Evolutionary conservation across 306 rosid genomes (phyloP).

Genomic region (Castanea crenata): DNA sequence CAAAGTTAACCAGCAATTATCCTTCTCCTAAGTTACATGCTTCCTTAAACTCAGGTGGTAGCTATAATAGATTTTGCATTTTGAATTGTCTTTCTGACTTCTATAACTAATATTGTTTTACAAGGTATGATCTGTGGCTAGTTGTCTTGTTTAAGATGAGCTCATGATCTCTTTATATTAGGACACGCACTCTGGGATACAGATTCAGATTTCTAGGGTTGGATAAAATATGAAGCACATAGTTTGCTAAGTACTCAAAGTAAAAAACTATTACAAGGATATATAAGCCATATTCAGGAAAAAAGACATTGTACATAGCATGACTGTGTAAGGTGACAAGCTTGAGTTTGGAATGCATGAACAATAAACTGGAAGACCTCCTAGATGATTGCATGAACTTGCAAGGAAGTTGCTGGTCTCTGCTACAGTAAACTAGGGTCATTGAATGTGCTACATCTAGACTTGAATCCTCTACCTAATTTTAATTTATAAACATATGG

Average conservation of each 20-base stretch:
- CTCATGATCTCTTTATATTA: neutral
- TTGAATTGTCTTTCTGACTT: neutral
- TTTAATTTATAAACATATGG: neutral
- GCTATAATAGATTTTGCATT: neutral
- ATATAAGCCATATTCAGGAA: no score
- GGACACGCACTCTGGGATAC: neutral
- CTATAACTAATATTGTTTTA: neutral
- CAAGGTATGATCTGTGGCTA: neutral
- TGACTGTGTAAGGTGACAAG: no score
- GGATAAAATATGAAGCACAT: neutral
- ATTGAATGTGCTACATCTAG: neutral
- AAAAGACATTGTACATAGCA: no score
- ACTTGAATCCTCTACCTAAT: neutral
- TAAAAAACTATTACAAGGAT: neutral
- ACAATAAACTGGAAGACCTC: neutral
- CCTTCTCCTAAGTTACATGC: conserved; percentile 60
- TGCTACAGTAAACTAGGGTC: neutral
- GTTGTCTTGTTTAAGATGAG: neutral
- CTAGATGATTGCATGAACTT: neutral
- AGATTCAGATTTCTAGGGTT: neutral
- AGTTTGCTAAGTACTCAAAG: neutral
- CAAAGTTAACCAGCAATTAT: conserved; percentile 51
- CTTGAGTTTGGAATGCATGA: no score
- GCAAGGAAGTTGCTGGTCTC: neutral
- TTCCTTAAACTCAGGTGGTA: conserved; percentile 62